Base-by-base conservation (phyloP, 305 asterid species). In the Petunia hybrid region DNA sequence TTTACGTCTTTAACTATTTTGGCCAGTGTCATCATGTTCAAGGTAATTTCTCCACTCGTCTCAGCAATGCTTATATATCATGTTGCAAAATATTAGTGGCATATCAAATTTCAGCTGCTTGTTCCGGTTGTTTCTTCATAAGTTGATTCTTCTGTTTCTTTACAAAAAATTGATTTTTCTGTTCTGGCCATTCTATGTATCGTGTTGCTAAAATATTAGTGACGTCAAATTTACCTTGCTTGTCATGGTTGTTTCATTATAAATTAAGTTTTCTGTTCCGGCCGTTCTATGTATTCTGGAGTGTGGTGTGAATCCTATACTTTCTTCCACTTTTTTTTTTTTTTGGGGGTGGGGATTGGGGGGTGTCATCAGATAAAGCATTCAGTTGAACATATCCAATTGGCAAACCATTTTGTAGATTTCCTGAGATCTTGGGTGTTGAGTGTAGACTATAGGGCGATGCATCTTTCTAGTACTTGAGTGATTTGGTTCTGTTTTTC, bases 11-110 rank as follows among this genome's bases (percentile, higher is more conserved):
- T 97, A 3, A 97, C 99, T 6, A 97, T 97, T 53, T 83, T 97
- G 89, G 99, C 99, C 74, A 97, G 99, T 78, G 98, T 97, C 77
- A 97, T 97, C 85, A 97, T 97, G 99, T 97, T 94, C 93, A 97
- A 97, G 99, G 99, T 97, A 91, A 83, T 55, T 78, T 78, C 84
- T 83, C 84, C 71, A 57, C 81, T 70, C 64, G 73, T 42, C 36
- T 51, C 16, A 4, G 4, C 43, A 8, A 35, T 43, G 76, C 66
- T 22, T 22, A 22, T 22, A 22, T 22, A 22, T 22, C 31, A 43
- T 0, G n/a, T 16, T 68, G 76, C 55, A 4, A 31, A 22, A 51
- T 45, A 5, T 70, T 22, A 22, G 60, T 70, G 43, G 36, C n/a
- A 63, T 57, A 57, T 63, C 38, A 63, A 36, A 4, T 63, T 57